These are phyloP conservation scores for Trichoderma atrobrunneum DNA, from an alignment of 2,329 filamentous ascomycete species.

Conservation along the genomic window DNA sequence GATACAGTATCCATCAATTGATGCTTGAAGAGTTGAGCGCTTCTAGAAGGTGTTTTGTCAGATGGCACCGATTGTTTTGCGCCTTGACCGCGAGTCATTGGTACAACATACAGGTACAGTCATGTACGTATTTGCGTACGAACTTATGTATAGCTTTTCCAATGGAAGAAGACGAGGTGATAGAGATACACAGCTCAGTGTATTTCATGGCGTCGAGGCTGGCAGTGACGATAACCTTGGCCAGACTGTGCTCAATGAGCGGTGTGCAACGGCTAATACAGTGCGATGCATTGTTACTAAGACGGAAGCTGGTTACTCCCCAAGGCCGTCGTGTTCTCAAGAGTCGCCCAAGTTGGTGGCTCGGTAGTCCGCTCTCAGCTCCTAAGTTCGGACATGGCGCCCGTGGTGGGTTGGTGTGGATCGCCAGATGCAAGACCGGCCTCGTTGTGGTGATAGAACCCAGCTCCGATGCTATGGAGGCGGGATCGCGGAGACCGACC, in stretches of 20 bases:
- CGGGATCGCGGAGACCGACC: conserved; percentile 33
- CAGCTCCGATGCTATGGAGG: conserved; percentile 32
- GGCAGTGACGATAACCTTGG: conserved; percentile 25
- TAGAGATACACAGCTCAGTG: not conserved
- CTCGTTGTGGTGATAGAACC: not conserved
- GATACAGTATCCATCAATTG: not conserved
- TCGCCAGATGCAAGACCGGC: conserved; percentile 8
- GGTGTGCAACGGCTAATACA: conserved; percentile 26
- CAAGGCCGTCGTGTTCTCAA: not conserved
- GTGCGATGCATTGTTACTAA: conserved; percentile 22
- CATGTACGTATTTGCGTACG: not conserved
- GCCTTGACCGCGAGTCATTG: not conserved
- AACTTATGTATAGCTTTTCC: too few species aligned
- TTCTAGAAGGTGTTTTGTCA: conserved; percentile 6
- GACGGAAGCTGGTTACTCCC: not conserved
- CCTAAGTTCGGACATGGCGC: conserved; percentile 15
- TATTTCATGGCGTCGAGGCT: conserved; percentile 16
- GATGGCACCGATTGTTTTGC: not conserved
- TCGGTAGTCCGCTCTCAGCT: conserved; percentile 5
- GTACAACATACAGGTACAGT: not conserved
- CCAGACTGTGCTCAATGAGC: conserved; percentile 21
- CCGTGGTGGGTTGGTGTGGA: conserved; percentile 17
- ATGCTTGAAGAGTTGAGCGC: not conserved
- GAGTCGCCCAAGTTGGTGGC: not conserved
- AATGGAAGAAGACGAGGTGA: not conserved